Evolutionary conservation across 345 rosid species (phyloP).

Genomic region (Salix koriyanagi): DNA sequence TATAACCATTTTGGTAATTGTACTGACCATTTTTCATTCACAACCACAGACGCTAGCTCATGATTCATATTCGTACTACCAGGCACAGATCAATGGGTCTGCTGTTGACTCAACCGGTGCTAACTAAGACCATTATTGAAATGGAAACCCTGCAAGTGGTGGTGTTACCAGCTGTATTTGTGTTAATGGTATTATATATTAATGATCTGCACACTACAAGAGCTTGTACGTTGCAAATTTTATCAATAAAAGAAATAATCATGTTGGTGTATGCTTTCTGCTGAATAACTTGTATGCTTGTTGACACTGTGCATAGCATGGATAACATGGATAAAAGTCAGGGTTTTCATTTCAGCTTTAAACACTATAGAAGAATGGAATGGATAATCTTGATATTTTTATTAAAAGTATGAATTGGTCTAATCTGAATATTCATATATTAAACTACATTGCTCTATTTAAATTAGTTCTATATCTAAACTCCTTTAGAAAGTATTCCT

Average conservation of each 20-base stretch:
- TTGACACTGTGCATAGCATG: too few species aligned
- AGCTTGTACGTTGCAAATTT: background rate
- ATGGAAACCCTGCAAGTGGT: background rate
- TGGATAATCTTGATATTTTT: too few species aligned
- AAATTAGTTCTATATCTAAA: too few species aligned
- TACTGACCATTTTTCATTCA: slow-evolving; percentile 1
- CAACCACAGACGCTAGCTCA: slow-evolving; percentile 74
- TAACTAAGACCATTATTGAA: background rate
- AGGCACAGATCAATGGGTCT: slow-evolving; percentile 29
- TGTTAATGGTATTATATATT: background rate
- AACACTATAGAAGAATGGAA: too few species aligned
- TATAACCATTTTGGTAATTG: background rate
- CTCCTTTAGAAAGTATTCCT: too few species aligned
- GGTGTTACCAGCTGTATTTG: background rate
- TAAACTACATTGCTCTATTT: too few species aligned
- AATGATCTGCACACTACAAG: background rate
- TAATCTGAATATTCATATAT: too few species aligned
- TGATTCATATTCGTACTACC: slow-evolving; percentile 45
- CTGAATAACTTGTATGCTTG: background rate
- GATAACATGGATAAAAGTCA: too few species aligned
- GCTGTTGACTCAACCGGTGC: background rate
- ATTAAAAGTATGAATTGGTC: too few species aligned
- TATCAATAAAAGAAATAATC: background rate
- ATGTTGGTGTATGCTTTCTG: background rate
- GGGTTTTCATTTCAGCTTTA: too few species aligned